Conservation (phyloP, 163 green algal species). For the Picocystis sp. region DNA sequence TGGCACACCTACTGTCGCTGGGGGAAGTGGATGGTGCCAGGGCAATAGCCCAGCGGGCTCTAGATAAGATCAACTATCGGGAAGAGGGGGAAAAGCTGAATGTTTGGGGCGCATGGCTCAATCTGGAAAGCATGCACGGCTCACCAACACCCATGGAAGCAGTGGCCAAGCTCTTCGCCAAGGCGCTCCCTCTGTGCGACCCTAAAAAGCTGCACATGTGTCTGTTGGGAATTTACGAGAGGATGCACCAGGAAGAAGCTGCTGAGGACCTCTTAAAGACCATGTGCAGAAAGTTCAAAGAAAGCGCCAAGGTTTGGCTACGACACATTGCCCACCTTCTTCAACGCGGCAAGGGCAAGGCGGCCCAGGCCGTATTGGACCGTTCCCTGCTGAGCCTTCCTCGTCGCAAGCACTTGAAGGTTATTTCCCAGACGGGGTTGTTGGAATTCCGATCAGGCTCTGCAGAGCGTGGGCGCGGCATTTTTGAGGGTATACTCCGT, state of each 20-base stretch:
- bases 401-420: constrained; percentile 80
- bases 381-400: constrained; percentile 52
- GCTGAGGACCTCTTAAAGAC: constrained; percentile 40
- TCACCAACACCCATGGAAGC: constrained; percentile 40
- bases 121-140: constrained; percentile 78
- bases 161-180: constrained; percentile 52
- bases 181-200: constrained; percentile 56
- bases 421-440: constrained; percentile 50
- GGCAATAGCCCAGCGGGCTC: constrained; percentile 55
- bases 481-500: constrained; percentile 71
- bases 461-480: constrained; percentile 28
- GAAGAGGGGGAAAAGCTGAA: constrained; percentile 83
- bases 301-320: constrained; percentile 68
- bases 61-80: constrained; percentile 65
- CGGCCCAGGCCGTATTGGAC: constrained; percentile 39
- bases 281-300: constrained; percentile 62
- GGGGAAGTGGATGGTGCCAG: constrained; percentile 61
- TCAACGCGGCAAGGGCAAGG: constrained; percentile 21
- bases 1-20: constrained; percentile 70
- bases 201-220: constrained; percentile 82
- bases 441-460: constrained; percentile 48
- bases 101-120: constrained; percentile 85
- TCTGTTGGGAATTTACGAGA: constrained; percentile 52
- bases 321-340: constrained; percentile 32
- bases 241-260: constrained; percentile 33